Conservation (phyloP, 2,329 filamentous ascomycete species). For the Pseudocercospora musae region DNA sequence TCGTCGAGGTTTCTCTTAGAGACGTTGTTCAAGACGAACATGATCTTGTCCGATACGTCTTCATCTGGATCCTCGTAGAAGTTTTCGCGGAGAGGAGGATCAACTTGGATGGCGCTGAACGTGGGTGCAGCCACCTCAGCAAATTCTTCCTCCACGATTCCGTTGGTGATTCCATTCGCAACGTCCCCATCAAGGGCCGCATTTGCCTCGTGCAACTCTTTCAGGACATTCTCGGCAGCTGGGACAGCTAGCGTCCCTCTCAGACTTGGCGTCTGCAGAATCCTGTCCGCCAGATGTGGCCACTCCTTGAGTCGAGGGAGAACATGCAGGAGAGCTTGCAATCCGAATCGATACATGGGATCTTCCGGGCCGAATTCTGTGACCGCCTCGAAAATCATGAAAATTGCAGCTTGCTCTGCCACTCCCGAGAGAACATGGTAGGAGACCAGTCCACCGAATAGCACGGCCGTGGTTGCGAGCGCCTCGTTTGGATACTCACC, state of each 20-base stretch:
- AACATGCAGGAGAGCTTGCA: slow-evolving; percentile 90
- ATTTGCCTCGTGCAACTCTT: slow-evolving; percentile 30
- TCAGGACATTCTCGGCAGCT: slow-evolving; percentile 31
- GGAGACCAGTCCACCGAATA: slow-evolving; percentile 87
- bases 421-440: slow-evolving; percentile 87
- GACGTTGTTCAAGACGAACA: slow-evolving; percentile 95
- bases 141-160: slow-evolving; percentile 62
- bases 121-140: slow-evolving; percentile 63
- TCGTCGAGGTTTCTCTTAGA: slow-evolving; percentile 82
- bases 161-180: slow-evolving; percentile 63
- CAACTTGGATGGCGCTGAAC: slow-evolving; percentile 76
- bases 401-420: slow-evolving; percentile 87
- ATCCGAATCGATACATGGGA: slow-evolving; percentile 96
- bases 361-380: slow-evolving; percentile 77
- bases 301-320: slow-evolving; percentile 81
- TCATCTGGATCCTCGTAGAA: slow-evolving; percentile 79
- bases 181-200: slow-evolving; percentile 31
- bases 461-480: slow-evolving; percentile 87
- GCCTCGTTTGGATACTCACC: slow-evolving; percentile 95
- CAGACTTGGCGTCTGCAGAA: slow-evolving; percentile 76
- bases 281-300: slow-evolving; percentile 88
- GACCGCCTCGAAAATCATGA: slow-evolving; percentile 96
- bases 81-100: slow-evolving; percentile 61
- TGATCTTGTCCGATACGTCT: slow-evolving; percentile 84
- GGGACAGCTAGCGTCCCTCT: slow-evolving; percentile 65